These are phyloP conservation scores for Leonotis leonurus DNA, from an alignment of 257 asterid species.

Conservation along the genomic window DNA sequence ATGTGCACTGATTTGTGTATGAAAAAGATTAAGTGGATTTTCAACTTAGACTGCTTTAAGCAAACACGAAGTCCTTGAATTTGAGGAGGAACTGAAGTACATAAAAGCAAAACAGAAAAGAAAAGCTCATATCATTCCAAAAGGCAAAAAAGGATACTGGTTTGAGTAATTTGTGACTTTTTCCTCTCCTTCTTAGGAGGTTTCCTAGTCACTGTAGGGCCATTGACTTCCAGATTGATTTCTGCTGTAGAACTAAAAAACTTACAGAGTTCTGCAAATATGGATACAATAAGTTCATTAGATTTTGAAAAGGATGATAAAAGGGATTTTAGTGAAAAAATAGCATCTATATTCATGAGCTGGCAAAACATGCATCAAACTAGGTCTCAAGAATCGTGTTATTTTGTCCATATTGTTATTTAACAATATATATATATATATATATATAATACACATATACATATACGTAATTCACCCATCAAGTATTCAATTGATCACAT, in stretches of 20 bases:
- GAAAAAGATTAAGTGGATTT: neutral
- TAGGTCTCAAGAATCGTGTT: neutral
- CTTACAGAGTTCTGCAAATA: conserved; percentile 70
- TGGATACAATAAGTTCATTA: neutral
- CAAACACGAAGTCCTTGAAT: neutral
- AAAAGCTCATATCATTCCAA: neutral
- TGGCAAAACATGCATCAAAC: neutral
- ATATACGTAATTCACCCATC: conserved; percentile 8
- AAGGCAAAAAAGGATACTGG: conserved; percentile 65
- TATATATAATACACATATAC: too few relatives aligned
- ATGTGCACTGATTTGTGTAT: neutral
- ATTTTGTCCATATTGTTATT: conserved; percentile 2
- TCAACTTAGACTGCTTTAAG: neutral
- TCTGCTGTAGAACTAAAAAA: conserved; percentile 30
- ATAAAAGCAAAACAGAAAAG: conserved; percentile 3
- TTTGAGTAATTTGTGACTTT: conserved; percentile 39
- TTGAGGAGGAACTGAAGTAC: too few relatives aligned
- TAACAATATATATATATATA: conserved; percentile 2
- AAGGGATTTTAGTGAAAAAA: neutral
- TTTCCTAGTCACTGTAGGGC: conserved; percentile 42
- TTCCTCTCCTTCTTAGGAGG: conserved; percentile 73
- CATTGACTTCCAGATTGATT: conserved; percentile 37
- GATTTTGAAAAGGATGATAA: neutral
- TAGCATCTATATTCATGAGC: conserved; percentile 1
- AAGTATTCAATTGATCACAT: neutral